Conservation (phyloP, 1,284 basidiomycete genomes). For the Salmacisia buchloeana region DNA sequence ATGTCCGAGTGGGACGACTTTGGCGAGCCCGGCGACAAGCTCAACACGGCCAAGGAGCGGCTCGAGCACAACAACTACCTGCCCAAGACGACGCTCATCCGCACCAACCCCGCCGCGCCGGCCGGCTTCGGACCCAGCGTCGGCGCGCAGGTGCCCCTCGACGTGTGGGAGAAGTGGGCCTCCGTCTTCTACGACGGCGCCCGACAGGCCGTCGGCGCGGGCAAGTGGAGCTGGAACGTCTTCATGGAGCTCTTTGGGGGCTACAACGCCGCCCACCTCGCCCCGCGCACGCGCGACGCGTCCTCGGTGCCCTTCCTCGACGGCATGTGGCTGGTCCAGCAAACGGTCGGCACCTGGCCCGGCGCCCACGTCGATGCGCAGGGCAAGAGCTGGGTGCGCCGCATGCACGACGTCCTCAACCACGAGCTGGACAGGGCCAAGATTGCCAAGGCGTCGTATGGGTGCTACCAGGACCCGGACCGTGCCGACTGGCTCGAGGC, state of each 20-base stretch:
- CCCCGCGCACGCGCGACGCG: conserved; percentile 4
- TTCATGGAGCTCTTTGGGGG: conserved; percentile 45
- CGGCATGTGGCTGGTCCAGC: conserved; percentile 41
- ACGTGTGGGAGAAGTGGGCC: background rate
- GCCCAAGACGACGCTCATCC: conserved; percentile 28
- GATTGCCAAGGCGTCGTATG: conserved; percentile 21
- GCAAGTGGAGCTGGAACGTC: conserved; percentile 38
- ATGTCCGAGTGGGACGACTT: conserved; percentile 46
- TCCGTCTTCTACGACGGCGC: background rate
- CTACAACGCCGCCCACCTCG: conserved; percentile 1
- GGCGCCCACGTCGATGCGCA: conserved; percentile 9
- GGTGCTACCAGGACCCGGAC: conserved; percentile 35
- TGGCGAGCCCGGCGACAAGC: conserved; percentile 30
- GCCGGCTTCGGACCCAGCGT: background rate
- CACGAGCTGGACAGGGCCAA: conserved; percentile 19
- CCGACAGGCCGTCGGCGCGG: background rate
- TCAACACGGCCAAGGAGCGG: conserved; percentile 33
- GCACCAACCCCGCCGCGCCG: background rate
- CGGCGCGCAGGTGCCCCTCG: background rate
- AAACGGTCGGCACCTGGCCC: conserved; percentile 23
- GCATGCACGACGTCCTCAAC: conserved; percentile 21
- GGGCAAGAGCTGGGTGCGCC: conserved; percentile 7
- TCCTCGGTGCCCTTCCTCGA: conserved; percentile 36
- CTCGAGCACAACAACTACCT: conserved; percentile 40
- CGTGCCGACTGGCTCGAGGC: conserved; percentile 26